These are phyloP conservation scores for Acer yangbiense DNA, from an alignment of 345 rosid species.

Conservation along the genomic window DNA sequence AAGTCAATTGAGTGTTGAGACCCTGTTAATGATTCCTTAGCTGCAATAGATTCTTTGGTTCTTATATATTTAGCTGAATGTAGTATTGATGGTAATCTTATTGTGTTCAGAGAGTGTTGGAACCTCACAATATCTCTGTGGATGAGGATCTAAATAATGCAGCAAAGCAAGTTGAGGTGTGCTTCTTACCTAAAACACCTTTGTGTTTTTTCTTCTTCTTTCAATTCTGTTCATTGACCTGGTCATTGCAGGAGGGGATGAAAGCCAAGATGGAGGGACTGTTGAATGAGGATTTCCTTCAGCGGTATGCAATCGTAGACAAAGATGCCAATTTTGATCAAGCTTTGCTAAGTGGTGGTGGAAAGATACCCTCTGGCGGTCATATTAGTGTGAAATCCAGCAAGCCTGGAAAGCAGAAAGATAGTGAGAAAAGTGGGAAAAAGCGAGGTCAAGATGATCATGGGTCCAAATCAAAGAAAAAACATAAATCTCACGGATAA, in stretches of 20 bases:
- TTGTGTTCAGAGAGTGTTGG: constrained; percentile 55
- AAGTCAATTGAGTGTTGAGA: constrained; percentile 10
- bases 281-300: constrained; percentile 65
- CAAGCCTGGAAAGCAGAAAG: constrained; percentile 47
- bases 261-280: constrained; percentile 53
- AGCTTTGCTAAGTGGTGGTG: constrained; percentile 59
- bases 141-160: constrained; percentile 89
- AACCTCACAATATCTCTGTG: constrained; percentile 79
- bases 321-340: constrained; percentile 64
- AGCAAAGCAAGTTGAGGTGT: constrained; percentile 84
- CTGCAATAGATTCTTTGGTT: background rate
- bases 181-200: background rate
- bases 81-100: background rate
- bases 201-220: background rate
- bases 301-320: constrained; percentile 63
- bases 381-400: constrained; percentile 66
- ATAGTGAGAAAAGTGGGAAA: constrained; percentile 43
- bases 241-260: constrained; percentile 58
- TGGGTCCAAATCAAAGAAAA: constrained; percentile 52
- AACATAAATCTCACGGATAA: constrained; percentile 43
- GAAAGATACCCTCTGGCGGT: constrained; percentile 60
- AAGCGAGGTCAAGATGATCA: constrained; percentile 55
- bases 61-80: background rate
- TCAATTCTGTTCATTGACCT: background rate
- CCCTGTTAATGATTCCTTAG: background rate